A percentile compares a stretch with the other conserved stretches of the same genome.
phyloP scores from a whole-genome alignment of 2,329 filamentous ascomycete species.

The Cryoendolithus antarcticus region DNA sequence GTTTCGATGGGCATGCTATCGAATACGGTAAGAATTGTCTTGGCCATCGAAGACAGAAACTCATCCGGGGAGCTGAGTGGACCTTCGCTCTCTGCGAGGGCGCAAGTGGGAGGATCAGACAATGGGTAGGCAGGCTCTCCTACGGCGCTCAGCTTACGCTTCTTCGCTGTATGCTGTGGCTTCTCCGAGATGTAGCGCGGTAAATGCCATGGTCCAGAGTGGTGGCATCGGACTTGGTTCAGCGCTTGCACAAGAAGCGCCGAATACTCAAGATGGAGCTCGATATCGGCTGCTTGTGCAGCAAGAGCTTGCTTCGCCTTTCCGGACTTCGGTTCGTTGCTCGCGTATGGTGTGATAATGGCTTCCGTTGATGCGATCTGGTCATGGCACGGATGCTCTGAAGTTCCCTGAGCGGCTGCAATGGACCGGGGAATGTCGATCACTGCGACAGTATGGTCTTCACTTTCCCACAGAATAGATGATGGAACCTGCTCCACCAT shows the following conservation, averaged over 20 bases:
- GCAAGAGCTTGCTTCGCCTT: slow-evolving; percentile 31
- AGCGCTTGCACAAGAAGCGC: slow-evolving; percentile 28
- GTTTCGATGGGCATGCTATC: too few relatives aligned
- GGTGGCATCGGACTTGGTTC: slow-evolving; percentile 16
- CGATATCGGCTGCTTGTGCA: slow-evolving; percentile 17
- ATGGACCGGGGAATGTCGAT: slow-evolving; percentile 61
- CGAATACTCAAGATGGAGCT: slow-evolving; percentile 27
- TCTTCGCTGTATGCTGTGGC: slow-evolving; percentile 3
- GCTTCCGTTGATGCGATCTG: slow-evolving; percentile 35
- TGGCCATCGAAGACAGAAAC: too few relatives aligned
- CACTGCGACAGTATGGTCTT: slow-evolving; percentile 39
- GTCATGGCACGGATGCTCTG: slow-evolving; percentile 27
- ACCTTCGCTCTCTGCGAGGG: not conserved
- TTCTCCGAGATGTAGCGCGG: slow-evolving; percentile 9
- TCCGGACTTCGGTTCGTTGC: slow-evolving; percentile 44
- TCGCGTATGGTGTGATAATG: slow-evolving; percentile 36
- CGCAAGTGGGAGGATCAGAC: not conserved
- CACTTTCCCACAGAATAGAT: slow-evolving; percentile 44
- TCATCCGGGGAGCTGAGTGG: too few relatives aligned
- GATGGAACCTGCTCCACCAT: not conserved
- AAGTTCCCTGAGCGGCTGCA: slow-evolving; percentile 49
- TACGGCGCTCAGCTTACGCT: not conserved
- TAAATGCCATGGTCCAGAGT: slow-evolving; percentile 25
- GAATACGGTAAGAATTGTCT: too few relatives aligned
- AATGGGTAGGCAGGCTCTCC: not conserved